These are phyloP conservation scores for Russula emetica DNA, from an alignment of 768 basidiomycete species.

Conservation along the genomic window DNA sequence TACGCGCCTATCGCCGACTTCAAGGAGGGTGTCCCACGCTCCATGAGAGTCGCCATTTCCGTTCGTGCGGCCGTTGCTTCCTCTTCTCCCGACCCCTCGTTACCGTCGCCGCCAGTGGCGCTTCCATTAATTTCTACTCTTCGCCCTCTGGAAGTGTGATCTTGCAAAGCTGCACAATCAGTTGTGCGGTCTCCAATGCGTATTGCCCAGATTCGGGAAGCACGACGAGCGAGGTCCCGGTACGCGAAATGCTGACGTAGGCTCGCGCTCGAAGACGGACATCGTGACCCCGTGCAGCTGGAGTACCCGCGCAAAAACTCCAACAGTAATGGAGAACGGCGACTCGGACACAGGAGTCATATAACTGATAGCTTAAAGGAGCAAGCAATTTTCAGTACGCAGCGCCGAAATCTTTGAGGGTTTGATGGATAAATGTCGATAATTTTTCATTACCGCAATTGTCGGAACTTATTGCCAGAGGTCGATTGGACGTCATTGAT, in stretches of 20 bases:
- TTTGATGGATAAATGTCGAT: not conserved
- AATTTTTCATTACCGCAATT: not conserved
- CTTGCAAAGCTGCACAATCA: conserved; percentile 7
- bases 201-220: not conserved
- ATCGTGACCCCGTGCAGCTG: conserved; percentile 56
- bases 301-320: conserved; percentile 54
- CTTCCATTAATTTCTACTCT: too few relatives aligned
- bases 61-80: not conserved
- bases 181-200: not conserved
- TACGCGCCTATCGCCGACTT: conserved; percentile 29
- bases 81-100: too few relatives aligned
- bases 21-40: conserved; percentile 33
- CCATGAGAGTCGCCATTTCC: conserved; percentile 28
- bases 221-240: conserved; percentile 45
- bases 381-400: not conserved
- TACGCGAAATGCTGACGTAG: conserved; percentile 34
- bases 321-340: conserved; percentile 20
- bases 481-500: not conserved
- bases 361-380: not conserved
- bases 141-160: conserved; percentile 10
- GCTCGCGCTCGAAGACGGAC: conserved; percentile 60
- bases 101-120: not conserved
- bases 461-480: not conserved
- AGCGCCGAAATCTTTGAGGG: not conserved
- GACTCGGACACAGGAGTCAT: not conserved